A percentile compares a stretch with the other conserved stretches of the same genome.
Conservation (phyloP, 345 rosid genomes). For the Capsella bursapastoris region DNA sequence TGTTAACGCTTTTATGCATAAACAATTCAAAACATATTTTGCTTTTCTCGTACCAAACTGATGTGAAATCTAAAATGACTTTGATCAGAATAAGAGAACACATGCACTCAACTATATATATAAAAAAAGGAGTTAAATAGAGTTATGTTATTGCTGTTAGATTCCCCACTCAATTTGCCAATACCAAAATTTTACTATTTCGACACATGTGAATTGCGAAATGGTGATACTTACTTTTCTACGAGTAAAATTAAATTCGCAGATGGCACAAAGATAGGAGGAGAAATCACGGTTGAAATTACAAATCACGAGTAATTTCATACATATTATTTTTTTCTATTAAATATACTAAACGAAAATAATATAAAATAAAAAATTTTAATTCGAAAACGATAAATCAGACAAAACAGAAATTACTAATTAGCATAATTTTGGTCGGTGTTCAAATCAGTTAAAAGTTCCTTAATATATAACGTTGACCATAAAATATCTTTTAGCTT, state of each 20-base stretch:
- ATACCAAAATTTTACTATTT: background rate
- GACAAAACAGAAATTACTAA: too few species aligned
- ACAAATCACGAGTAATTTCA: too few species aligned
- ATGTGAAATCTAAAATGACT: slow-evolving; percentile 24
- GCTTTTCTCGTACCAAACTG: slow-evolving; percentile 29
- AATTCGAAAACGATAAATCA: too few species aligned
- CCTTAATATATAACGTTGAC: background rate
- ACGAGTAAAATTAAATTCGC: too few species aligned
- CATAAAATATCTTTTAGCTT: slow-evolving; percentile 9
- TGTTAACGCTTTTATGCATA: slow-evolving; percentile 20
- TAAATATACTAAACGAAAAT: too few species aligned
- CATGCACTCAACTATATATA: background rate
- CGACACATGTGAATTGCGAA: too few species aligned
- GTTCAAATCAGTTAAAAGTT: background rate
- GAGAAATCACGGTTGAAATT: too few species aligned
- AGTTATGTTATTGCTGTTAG: background rate
- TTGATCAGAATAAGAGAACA: slow-evolving; percentile 9
- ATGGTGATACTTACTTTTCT: too few species aligned
- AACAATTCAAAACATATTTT: too few species aligned
- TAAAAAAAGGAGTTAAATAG: background rate
- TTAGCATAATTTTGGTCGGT: background rate
- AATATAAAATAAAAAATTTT: too few species aligned
- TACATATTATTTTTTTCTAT: too few species aligned
- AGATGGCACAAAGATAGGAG: too few species aligned
- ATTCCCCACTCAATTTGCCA: background rate